Conservation (phyloP, 768 basidiomycete genomes). For the Amanita subjunquillea region DNA sequence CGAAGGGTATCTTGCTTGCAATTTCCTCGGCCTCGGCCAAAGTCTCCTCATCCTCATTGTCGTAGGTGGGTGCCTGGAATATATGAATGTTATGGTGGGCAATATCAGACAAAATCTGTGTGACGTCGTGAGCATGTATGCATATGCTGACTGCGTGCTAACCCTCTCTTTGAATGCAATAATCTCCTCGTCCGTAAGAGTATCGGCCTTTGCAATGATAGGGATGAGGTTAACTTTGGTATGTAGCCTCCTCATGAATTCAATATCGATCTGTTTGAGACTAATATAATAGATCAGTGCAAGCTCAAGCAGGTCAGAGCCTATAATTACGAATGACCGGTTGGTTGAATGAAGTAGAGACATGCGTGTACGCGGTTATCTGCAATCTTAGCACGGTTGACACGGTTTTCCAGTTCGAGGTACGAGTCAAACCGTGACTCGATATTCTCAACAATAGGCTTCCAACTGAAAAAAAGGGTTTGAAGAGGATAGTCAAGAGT, state of each 20-base stretch:
- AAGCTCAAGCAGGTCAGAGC: conserved; percentile 5
- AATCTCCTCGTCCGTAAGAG: conserved; percentile 94
- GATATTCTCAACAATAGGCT: conserved; percentile 96
- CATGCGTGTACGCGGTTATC: conserved; percentile 99
- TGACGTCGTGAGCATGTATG: conserved; percentile 1
- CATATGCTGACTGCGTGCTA: conserved; percentile 13
- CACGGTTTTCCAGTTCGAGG: conserved; percentile 96
- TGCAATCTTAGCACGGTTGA: conserved; percentile 86
- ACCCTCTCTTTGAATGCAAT: conserved; percentile 88
- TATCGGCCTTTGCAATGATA: conserved; percentile 97
- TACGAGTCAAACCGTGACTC: conserved; percentile 97
- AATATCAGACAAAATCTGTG: conserved; percentile 85
- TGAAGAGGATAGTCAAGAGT: conserved; percentile 8
- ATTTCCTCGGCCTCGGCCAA: conserved; percentile 97
- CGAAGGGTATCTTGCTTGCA: conserved; percentile 96
- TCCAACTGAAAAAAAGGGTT: conserved; percentile 59
- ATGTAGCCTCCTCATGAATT: conserved; percentile 97
- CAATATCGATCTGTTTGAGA: conserved; percentile 95
- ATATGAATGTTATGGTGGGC: conserved; percentile 93
- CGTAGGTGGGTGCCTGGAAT: conserved; percentile 96
- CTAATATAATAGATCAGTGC: conserved; percentile 27
- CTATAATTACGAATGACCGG: conserved; percentile 83
- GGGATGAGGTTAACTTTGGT: conserved; percentile 98
- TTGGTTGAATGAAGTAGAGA: conserved; percentile 98
- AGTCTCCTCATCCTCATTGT: conserved; percentile 98